Conservation (phyloP, 2,329 filamentous ascomycete genomes). For the Cytospora mali region DNA sequence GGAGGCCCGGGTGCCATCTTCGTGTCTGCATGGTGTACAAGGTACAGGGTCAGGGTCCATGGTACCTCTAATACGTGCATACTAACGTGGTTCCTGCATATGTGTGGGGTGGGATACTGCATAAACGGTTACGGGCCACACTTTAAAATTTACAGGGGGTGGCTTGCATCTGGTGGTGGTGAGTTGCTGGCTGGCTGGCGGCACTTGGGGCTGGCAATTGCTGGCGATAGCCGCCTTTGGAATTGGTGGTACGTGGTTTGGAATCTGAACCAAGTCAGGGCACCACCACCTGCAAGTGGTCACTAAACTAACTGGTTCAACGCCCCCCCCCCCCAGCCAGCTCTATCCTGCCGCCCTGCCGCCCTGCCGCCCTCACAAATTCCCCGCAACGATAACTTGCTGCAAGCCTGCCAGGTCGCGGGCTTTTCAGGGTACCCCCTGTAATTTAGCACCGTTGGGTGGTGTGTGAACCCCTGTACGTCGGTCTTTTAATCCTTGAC, state of each 20-base stretch:
- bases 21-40: neutral
- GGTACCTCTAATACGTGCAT: neutral
- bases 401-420: too few relatives aligned
- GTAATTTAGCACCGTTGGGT: too few relatives aligned
- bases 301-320: too few relatives aligned
- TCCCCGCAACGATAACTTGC: too few relatives aligned
- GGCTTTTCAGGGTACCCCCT: too few relatives aligned
- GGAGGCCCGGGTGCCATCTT: neutral
- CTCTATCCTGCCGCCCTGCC: too few relatives aligned
- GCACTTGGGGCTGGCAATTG: neutral
- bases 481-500: too few relatives aligned
- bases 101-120: constrained; percentile 12
- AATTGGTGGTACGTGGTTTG: too few relatives aligned
- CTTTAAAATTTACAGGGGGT: too few relatives aligned
- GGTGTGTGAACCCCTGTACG: too few relatives aligned
- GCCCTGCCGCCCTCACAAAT: too few relatives aligned
- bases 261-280: neutral
- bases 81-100: constrained; percentile 17
- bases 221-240: neutral
- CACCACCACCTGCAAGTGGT: neutral
- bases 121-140: neutral
- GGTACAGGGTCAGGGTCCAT: neutral
- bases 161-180: neutral
- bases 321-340: too few relatives aligned
- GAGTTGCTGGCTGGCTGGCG: neutral